Conservation (phyloP, 768 basidiomycete genomes). For the Cystobasidium onofrii region DNA sequence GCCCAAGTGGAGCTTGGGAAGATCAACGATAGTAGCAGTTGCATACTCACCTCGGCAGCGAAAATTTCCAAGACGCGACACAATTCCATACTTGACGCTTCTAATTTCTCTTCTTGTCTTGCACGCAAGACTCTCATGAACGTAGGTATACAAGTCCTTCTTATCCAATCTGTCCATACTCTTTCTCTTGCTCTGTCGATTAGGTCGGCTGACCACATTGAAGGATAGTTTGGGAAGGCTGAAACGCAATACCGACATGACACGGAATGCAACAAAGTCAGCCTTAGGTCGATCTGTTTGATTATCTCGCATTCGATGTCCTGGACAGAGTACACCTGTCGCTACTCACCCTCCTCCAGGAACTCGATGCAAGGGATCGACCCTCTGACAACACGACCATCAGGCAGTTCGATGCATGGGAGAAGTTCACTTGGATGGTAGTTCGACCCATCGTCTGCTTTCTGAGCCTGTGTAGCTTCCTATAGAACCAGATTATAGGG, state of each 20-base stretch:
- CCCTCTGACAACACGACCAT: constrained; percentile 18
- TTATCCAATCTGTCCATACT: constrained; percentile 29
- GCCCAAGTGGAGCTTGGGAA: too few species aligned
- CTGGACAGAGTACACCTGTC: too few species aligned
- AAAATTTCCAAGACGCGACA: constrained; percentile 19
- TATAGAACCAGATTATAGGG: too few species aligned
- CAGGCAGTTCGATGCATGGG: constrained; percentile 7
- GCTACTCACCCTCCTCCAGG: constrained; percentile 18
- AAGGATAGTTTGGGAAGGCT: constrained; percentile 19
- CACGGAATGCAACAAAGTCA: too few species aligned
- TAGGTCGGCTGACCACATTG: constrained; percentile 13
- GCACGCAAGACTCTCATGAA: constrained; percentile 27
- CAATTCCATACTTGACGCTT: constrained; percentile 17
- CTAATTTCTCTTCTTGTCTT: constrained; percentile 8
- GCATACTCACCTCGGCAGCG: constrained; percentile 20
- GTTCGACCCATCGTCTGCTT: neutral
- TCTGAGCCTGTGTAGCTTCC: constrained; percentile 30
- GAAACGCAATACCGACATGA: too few species aligned
- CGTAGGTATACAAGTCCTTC: constrained; percentile 27
- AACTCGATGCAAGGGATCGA: constrained; percentile 28
- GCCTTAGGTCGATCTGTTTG: too few species aligned
- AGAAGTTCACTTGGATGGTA: constrained; percentile 11
- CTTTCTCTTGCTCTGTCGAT: constrained; percentile 20
- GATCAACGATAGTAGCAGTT: neutral
- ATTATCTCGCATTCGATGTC: too few species aligned